Percentiles rank a stretch among this genome's conserved stretches.
Conservation (phyloP, 2,329 filamentous ascomycete genomes). For the Exophiala sp. region DNA sequence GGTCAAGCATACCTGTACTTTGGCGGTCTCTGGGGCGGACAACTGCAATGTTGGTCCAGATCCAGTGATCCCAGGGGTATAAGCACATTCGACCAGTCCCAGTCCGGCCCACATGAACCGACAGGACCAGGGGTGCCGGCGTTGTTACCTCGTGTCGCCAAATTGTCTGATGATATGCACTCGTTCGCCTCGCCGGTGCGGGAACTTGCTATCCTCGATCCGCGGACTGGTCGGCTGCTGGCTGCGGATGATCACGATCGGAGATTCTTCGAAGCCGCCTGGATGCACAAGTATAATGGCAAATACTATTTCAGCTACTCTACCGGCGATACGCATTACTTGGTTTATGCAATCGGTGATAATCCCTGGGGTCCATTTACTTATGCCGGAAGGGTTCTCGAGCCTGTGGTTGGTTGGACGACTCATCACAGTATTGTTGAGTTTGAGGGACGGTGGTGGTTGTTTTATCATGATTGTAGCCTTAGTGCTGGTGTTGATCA, state of each 20-base stretch:
- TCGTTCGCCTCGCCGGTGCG: conserved; percentile 50
- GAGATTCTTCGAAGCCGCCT: conserved; percentile 74
- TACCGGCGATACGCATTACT: conserved; percentile 69
- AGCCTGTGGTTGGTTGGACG: conserved; percentile 74
- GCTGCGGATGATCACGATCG: conserved; percentile 63
- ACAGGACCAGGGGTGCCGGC: conserved; percentile 51
- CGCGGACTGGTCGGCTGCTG: conserved; percentile 54
- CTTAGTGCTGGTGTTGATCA: conserved; percentile 64
- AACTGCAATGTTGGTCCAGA: conserved; percentile 65
- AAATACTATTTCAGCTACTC: conserved; percentile 73
- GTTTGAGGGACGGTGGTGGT: conserved; percentile 63
- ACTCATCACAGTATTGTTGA: conserved; percentile 75
- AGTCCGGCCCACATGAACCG: conserved; percentile 56
- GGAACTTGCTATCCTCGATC: conserved; percentile 59
- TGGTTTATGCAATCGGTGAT: conserved; percentile 62
- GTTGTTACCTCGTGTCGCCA: conserved; percentile 61
- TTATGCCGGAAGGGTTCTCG: conserved; percentile 63
- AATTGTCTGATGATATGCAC: conserved; percentile 60
- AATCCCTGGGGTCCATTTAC: conserved; percentile 66
- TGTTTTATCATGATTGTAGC: conserved; percentile 71
- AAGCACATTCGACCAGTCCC: conserved; percentile 49
- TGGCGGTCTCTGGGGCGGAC: conserved; percentile 73
- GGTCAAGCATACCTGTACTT: conserved; percentile 65
- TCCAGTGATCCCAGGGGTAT: too few relatives aligned
- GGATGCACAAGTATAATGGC: conserved; percentile 67